Conservation (phyloP, 139 green algal species). For the Chloropicon primus region DNA sequence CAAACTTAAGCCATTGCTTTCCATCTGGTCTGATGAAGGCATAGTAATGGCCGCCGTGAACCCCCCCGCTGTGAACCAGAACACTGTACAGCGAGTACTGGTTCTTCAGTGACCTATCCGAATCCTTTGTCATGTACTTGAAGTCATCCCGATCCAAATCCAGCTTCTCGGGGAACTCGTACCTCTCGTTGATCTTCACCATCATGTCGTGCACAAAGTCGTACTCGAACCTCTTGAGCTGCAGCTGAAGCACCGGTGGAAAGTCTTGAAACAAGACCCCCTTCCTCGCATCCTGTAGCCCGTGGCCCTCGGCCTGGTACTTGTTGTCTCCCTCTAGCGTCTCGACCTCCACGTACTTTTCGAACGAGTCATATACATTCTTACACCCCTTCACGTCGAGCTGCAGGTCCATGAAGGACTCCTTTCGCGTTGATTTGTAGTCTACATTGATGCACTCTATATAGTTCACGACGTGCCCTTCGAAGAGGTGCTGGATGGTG, state of each 20-base stretch:
- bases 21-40: conserved; percentile 51
- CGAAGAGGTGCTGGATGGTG: conserved; percentile 83
- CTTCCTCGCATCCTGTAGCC: conserved; percentile 77
- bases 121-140: conserved; percentile 49
- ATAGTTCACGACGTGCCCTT: conserved; percentile 77
- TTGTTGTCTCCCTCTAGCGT: conserved; percentile 77
- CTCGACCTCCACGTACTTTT: conserved; percentile 42
- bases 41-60: conserved; percentile 96
- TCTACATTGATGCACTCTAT: conserved; percentile 89
- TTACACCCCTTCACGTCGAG: conserved; percentile 91
- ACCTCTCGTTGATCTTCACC: conserved; percentile 86
- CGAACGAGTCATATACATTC: conserved; percentile 61
- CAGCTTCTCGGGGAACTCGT: conserved; percentile 81
- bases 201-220: conserved; percentile 72
- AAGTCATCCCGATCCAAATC: conserved; percentile 62
- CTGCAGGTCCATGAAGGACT: conserved; percentile 79
- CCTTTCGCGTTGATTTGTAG: conserved; percentile 69
- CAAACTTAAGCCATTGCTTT: conserved; percentile 83
- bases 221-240: conserved; percentile 97
- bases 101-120: conserved; percentile 61
- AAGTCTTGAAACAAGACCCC: conserved; percentile 80
- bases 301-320: conserved; percentile 83
- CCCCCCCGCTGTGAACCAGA: conserved; percentile 86
- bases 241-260: conserved; percentile 87
- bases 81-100: conserved; percentile 73